Evolutionary conservation across 768 basidiomycete species (phyloP).

Genomic region (Pleurotus tuoliensis): DNA sequence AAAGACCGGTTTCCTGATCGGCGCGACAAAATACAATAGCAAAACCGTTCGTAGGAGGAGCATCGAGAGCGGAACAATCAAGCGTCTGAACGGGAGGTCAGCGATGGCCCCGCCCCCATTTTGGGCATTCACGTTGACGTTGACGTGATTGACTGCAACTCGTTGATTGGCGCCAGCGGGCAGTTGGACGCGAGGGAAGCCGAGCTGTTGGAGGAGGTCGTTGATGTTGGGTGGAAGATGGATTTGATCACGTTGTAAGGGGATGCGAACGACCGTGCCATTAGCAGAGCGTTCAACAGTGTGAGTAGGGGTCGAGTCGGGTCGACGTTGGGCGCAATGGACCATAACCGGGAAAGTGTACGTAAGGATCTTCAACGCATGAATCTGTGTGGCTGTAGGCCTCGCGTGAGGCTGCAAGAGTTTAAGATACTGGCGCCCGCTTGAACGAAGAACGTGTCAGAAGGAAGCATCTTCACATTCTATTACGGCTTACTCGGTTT

Average conservation of each 20-base stretch:
- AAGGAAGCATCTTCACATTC: neutral
- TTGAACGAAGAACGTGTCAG: conserved; percentile 21
- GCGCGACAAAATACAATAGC: conserved; percentile 74
- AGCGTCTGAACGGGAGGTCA: conserved; percentile 61
- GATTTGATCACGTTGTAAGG: conserved; percentile 21
- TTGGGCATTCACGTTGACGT: conserved; percentile 17
- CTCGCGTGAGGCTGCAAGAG: conserved; percentile 38
- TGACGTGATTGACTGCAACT: conserved; percentile 29
- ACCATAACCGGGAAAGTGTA: conserved; percentile 50
- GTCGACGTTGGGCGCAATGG: conserved; percentile 18
- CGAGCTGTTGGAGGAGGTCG: conserved; percentile 59
- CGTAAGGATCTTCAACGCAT: conserved; percentile 62
- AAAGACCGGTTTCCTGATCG: conserved; percentile 67
- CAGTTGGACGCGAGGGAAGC: conserved; percentile 44
- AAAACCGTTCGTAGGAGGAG: conserved; percentile 65
- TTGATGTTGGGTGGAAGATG: conserved; percentile 52
- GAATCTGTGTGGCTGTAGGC: conserved; percentile 58
- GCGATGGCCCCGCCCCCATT: conserved; percentile 37
- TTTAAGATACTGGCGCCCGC: conserved; percentile 51
- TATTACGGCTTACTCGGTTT: conserved; percentile 36
- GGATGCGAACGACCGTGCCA: conserved; percentile 18
- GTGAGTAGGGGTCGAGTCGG: conserved; percentile 3
- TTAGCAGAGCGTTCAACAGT: conserved; percentile 3
- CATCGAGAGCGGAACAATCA: conserved; percentile 64
- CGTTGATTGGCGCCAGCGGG: conserved; percentile 13